Percentiles rank a stretch among this genome's conserved stretches.
Conservation (phyloP, 495 filamentous ascomycete species). For the Tuber brumale region DNA sequence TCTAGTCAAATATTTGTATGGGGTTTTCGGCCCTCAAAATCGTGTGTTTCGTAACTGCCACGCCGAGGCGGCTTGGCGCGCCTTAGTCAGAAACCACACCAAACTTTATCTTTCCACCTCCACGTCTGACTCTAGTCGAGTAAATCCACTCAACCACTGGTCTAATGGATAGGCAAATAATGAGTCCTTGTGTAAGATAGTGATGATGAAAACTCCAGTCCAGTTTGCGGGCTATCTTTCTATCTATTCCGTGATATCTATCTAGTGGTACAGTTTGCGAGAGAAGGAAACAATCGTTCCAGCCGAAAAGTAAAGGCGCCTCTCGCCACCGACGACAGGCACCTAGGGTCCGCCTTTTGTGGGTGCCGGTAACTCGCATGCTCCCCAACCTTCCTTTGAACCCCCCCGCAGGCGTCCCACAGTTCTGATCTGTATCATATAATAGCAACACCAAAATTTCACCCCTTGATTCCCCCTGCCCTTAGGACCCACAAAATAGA, state of each 20-base stretch:
- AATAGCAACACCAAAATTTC: background rate
- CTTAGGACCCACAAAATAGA: background rate
- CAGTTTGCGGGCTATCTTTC: background rate
- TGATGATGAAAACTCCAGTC: background rate
- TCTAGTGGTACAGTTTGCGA: background rate
- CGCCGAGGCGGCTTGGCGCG: constrained; percentile 18
- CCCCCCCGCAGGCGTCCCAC: no score
- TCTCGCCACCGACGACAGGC: background rate
- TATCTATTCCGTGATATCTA: background rate
- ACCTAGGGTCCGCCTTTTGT: background rate
- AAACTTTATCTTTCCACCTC: constrained; percentile 10
- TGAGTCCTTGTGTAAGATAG: background rate
- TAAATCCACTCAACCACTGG: background rate
- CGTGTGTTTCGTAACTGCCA: constrained; percentile 19
- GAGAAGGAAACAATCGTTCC: background rate
- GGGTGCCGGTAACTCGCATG: background rate
- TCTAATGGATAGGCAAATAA: background rate
- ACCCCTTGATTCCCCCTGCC: background rate
- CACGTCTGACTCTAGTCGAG: background rate
- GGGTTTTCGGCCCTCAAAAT: constrained; percentile 36
- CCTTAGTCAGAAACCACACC: constrained; percentile 26
- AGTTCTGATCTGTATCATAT: background rate
- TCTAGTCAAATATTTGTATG: constrained; percentile 40
- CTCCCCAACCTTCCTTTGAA: background rate
- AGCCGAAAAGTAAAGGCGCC: background rate